Base-by-base conservation (phyloP, 148 eudicot genomes). In the Rhododendron vialii region DNA sequence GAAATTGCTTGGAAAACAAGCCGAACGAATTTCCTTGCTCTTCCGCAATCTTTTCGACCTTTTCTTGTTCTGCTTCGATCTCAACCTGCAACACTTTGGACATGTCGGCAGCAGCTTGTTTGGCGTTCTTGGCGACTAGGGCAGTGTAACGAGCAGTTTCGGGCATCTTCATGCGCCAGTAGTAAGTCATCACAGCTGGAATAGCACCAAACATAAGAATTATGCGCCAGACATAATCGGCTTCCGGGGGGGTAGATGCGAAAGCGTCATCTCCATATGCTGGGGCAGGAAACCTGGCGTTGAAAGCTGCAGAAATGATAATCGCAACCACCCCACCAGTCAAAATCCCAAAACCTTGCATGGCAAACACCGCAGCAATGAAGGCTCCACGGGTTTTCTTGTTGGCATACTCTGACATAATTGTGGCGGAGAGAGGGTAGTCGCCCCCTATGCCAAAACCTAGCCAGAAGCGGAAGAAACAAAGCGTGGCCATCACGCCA, bases 401-500 rank as follows among this genome's bases (percentile, higher is more conserved):
- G 53, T 93, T 93, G 38, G 94, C 91, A 55, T 93, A 93, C 88
- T 93, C 93, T 0, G 94, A 91, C 96, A 93, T 92, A 61, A 93
- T 92, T 28, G 96, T 93, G 17, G 94, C 94, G 0, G 96, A 93
- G 7, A 93, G 92, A 1, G 93, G 94, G 81, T 93, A 93, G 33
- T 93, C 96, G 24, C 96, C 94, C 12, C 94, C 92, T 24, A 89
- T 86, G 38, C 95, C 95, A 85, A 93, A 88, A 30, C 95, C 95
- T 0, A 93, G 92, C 95, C 95, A 93, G 75, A 93, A 93, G 17
- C 95, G 87, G 75, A 93, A 92, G 91, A 93, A 92, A 82, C 95
- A 92, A 1, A 93, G 88, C 0, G 95, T 91, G 14, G 80, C 8
- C 90, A 93, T 92, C 2, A 92, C 95, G 0, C 93, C 73, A 7